phyloP scores from a whole-genome alignment of 225 moss, liverwort and hornwort species.

The Bryoerythrophyllum caledonicum region DNA sequence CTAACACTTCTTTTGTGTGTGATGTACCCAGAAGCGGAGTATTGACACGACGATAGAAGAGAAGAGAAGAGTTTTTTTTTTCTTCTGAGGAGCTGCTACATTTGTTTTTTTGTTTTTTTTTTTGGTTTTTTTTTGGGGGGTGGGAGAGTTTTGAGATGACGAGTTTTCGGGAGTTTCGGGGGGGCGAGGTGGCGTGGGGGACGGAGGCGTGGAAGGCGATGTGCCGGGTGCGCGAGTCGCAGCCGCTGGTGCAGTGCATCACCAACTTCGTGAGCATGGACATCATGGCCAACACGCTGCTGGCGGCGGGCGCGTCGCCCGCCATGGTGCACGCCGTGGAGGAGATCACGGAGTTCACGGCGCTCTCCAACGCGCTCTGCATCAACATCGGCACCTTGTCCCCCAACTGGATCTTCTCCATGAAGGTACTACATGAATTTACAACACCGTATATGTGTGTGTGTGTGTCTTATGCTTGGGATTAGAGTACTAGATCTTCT shows the following conservation, averaged over 20 bases:
- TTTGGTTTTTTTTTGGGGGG: background rate
- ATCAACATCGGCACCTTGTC: slow-evolving; percentile 95
- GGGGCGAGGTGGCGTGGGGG: slow-evolving; percentile 80
- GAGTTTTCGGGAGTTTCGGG: slow-evolving; percentile 91
- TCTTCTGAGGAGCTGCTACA: no score
- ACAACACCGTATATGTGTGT: no score
- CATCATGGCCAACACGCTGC: slow-evolving; percentile 93
- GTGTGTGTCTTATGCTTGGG: no score
- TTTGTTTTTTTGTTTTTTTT: no score
- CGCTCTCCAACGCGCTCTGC: slow-evolving; percentile 89
- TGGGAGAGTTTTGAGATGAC: slow-evolving; percentile 50
- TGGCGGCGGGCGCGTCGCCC: slow-evolving; percentile 90
- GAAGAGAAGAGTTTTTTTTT: no score
- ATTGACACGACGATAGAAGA: no score
- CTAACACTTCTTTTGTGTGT: no score
- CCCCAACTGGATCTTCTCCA: slow-evolving; percentile 93
- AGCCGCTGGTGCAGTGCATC: slow-evolving; percentile 88
- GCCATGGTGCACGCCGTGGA: slow-evolving; percentile 98
- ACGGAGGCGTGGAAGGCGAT: slow-evolving; percentile 94
- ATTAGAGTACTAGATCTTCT: no score
- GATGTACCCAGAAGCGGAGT: no score
- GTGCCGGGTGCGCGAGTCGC: slow-evolving; percentile 74
- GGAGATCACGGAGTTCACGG: slow-evolving; percentile 89
- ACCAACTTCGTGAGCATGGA: slow-evolving; percentile 99
- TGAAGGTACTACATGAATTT: slow-evolving; percentile 62